Evolutionary conservation across 352 stramenopile species (phyloP).

Genomic region (Pythium chondricola): DNA sequence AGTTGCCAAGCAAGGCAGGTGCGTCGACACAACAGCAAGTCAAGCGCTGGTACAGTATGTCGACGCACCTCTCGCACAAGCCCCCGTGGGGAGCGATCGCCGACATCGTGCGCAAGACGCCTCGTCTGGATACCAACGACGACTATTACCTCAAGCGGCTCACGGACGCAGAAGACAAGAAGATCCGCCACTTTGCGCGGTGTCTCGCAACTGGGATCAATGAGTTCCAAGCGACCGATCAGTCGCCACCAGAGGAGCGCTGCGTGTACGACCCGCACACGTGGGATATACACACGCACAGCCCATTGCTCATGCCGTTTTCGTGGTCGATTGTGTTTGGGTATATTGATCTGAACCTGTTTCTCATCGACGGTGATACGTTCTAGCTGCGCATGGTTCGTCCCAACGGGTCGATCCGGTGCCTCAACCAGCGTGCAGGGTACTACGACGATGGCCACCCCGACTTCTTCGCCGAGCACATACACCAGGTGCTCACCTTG

Average conservation of each 20-base stretch:
- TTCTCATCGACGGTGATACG: constrained; percentile 23
- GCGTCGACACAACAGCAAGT: neutral
- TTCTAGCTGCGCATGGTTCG: constrained; percentile 16
- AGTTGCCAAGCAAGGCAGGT: no score
- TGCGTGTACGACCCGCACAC: constrained; percentile 6
- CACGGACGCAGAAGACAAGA: constrained; percentile 16
- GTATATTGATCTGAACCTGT: constrained; percentile 21
- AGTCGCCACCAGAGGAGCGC: constrained; percentile 16
- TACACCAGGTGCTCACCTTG: constrained; percentile 1
- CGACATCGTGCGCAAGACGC: constrained; percentile 11
- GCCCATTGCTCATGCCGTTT: no score
- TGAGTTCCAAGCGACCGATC: constrained; percentile 21
- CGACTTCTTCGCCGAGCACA: neutral
- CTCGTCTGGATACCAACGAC: neutral
- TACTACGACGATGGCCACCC: neutral
- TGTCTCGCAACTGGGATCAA: constrained; percentile 18
- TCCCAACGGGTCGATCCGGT: neutral
- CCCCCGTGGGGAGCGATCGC: constrained; percentile 24
- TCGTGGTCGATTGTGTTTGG: no score
- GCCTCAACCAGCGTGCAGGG: neutral
- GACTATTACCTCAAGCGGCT: neutral
- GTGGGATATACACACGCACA: no score
- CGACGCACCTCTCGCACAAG: constrained; percentile 19
- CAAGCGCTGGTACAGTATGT: constrained; percentile 6
- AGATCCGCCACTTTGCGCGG: constrained; percentile 22